Percentiles rank a stretch among this genome's conserved stretches.
Conservation (phyloP, 169 alveolate species). For the Plasmodium falciparum region DNA sequence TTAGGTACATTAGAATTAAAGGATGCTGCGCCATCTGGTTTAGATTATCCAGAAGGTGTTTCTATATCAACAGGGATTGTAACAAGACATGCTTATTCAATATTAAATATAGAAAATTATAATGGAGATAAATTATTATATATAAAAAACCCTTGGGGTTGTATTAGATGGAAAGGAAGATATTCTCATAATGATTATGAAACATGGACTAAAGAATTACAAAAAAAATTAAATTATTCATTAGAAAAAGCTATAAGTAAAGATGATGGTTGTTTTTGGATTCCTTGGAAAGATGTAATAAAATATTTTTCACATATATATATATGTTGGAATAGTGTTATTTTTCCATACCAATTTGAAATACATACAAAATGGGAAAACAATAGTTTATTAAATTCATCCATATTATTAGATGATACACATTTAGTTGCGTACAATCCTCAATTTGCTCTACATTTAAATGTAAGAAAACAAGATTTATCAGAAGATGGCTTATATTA, state of each 20-base stretch:
- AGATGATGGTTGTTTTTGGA: conserved; percentile 92
- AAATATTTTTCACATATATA: conserved; percentile 92
- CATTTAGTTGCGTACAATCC: conserved; percentile 90
- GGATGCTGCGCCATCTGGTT: conserved; percentile 84
- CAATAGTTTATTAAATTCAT: conserved; percentile 73
- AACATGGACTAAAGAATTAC: conserved; percentile 81
- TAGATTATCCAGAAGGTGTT: conserved; percentile 87
- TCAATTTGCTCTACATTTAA: conserved; percentile 79
- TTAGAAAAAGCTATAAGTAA: conserved; percentile 51
- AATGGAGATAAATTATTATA: conserved; percentile 83
- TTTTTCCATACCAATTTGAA: conserved; percentile 81
- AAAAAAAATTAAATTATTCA: conserved; percentile 74
- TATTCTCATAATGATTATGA: conserved; percentile 84
- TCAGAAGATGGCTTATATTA: conserved; percentile 67
- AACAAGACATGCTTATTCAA: conserved; percentile 91
- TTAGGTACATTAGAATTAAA: conserved; percentile 86
- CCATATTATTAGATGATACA: conserved; percentile 87
- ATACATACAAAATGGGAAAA: conserved; percentile 87
- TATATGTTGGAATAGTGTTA: conserved; percentile 89
- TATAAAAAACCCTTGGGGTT: conserved; percentile 96
- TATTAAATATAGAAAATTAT: conserved; percentile 84
- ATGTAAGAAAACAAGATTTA: conserved; percentile 58
- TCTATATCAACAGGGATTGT: conserved; percentile 88
- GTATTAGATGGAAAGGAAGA: conserved; percentile 91
- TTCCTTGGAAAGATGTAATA: conserved; percentile 91